A percentile compares a stretch with the other conserved stretches of the same genome.
These are phyloP conservation scores for Geotrichum fermentans DNA, from an alignment of 1,139 yeast species.

Conservation along the genomic window DNA sequence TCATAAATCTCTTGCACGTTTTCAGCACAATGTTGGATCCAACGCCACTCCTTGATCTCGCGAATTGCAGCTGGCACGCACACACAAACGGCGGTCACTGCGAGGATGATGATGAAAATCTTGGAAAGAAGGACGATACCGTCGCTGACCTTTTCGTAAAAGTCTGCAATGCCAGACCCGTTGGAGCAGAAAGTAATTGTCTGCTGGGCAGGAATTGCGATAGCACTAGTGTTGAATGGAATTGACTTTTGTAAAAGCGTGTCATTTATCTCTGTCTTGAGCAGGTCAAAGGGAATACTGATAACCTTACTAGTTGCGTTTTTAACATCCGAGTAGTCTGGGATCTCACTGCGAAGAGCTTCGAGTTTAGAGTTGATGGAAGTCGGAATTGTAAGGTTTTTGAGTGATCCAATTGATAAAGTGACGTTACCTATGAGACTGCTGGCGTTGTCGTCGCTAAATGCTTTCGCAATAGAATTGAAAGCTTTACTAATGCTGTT, in stretches of 20 bases:
- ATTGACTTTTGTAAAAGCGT: conserved; percentile 17
- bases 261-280: conserved; percentile 42
- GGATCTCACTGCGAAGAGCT: conserved; percentile 45
- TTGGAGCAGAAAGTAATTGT: conserved; percentile 26
- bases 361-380: conserved; percentile 53
- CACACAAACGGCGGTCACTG: conserved; percentile 39
- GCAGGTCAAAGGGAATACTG: conserved; percentile 49
- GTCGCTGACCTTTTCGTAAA: conserved; percentile 36
- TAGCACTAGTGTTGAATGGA: conserved; percentile 22
- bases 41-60: conserved; percentile 51
- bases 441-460: conserved; percentile 43
- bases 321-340: conserved; percentile 54
- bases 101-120: conserved; percentile 41
- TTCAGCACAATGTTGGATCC: conserved; percentile 33
- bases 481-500: conserved; percentile 40
- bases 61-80: conserved; percentile 43
- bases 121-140: conserved; percentile 39
- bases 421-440: conserved; percentile 42
- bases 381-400: conserved; percentile 58
- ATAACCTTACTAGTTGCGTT: conserved; percentile 47
- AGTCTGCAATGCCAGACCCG: conserved; percentile 26
- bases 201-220: conserved; percentile 19
- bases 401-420: conserved; percentile 53
- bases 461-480: conserved; percentile 48
- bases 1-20: conserved; percentile 24